Evolutionary conservation across 306 rosid genomes (phyloP).

Genomic region (Cicer bijugum): DNA sequence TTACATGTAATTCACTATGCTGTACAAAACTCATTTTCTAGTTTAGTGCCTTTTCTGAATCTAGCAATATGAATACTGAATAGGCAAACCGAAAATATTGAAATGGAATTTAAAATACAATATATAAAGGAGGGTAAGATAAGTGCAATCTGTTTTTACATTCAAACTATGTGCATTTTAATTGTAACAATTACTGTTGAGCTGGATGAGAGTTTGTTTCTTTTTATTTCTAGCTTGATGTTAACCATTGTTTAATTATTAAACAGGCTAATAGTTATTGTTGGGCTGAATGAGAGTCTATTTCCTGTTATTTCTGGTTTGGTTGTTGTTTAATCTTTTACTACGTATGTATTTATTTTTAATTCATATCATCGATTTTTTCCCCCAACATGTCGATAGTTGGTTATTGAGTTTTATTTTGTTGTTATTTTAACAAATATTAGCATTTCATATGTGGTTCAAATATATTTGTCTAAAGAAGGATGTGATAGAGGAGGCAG

Average conservation of each 20-base stretch:
- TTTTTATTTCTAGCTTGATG: neutral
- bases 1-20: neutral
- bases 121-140: conserved; percentile 6
- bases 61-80: neutral
- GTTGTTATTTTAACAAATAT: no score
- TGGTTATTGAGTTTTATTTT: no score
- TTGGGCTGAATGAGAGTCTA: neutral
- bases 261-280: neutral
- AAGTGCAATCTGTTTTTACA: neutral
- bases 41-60: neutral
- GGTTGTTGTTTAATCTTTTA: no score
- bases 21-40: neutral
- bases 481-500: no score
- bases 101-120: neutral
- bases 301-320: no score
- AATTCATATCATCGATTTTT: no score
- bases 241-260: neutral
- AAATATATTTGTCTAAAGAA: no score
- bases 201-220: neutral
- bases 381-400: no score
- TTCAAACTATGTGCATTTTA: conserved; percentile 2
- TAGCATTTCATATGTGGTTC: no score
- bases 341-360: no score
- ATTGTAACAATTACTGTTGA: neutral
- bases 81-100: conserved; percentile 6